phyloP scores from a whole-genome alignment of 2,329 filamentous ascomycete genomes.

The Sarocladiaceae sp. region DNA sequence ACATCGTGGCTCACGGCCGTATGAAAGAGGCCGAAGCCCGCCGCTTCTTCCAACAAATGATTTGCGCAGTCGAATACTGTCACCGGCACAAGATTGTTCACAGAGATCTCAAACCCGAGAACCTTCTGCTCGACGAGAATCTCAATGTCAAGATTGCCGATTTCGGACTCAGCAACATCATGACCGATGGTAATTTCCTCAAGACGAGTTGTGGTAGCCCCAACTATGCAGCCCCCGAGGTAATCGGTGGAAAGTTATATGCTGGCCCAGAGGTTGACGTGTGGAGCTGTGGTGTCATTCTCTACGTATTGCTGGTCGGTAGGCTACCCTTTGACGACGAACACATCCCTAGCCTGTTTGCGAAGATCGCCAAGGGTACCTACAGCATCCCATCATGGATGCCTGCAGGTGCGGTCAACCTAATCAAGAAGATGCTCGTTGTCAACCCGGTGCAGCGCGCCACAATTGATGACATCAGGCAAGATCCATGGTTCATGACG shows the following conservation, averaged over 20 bases:
- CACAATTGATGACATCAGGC: conserved; percentile 86
- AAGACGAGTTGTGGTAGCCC: conserved; percentile 98
- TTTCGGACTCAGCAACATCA: conserved; percentile 98
- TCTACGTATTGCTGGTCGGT: conserved; percentile 75
- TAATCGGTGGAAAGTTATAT: conserved; percentile 96
- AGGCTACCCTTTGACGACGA: conserved; percentile 95
- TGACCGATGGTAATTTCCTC: conserved; percentile 98
- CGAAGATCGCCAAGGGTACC: conserved; percentile 92
- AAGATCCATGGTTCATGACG: conserved; percentile 89
- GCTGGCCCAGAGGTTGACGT: conserved; percentile 97
- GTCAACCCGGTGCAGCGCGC: conserved; percentile 93
- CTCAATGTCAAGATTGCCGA: conserved; percentile 99
- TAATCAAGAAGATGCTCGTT: conserved; percentile 91
- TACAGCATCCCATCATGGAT: conserved; percentile 92
- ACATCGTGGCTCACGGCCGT: conserved; percentile 89
- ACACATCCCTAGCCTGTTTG: conserved; percentile 94
- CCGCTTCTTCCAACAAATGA: conserved; percentile 98
- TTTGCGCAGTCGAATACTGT: conserved; percentile 97
- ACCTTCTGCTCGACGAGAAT: conserved; percentile 86
- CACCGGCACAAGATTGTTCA: conserved; percentile 99
- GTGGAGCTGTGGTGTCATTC: conserved; percentile 92
- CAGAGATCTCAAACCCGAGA: conserved; percentile 95
- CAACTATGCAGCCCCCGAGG: conserved; percentile 96
- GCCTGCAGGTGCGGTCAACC: conserved; percentile 68
- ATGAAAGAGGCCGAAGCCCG: conserved; percentile 90